Evolutionary conservation across 208 protist species (phyloP), one percentile per base, ranked within the genome.

Genomic region (Wallacemonas collosoma): DNA sequence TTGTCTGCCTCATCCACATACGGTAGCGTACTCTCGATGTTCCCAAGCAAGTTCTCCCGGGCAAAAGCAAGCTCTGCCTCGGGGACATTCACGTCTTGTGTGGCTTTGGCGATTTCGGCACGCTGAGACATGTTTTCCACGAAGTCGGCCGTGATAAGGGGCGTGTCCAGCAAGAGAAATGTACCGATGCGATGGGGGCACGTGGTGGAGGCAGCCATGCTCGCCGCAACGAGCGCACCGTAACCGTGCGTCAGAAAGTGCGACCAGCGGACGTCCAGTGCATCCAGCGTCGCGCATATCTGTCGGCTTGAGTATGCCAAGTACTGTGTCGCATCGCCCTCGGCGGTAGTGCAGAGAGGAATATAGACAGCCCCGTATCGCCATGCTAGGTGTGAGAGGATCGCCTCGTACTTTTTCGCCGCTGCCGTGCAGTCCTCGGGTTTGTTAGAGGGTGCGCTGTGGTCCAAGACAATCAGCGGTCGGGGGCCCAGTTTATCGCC

Each of bases 1-100:
- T 68, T 76, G 62, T 95, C 88, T 3, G 58, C 57, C 78, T 94
- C 88, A 41, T 90, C 44, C 6, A 61, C 77, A 39, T 73, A 79
- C 68, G 73, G 73, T 17, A 94, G 73, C 62, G 57, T 79, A 3
- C 43, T 41, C 36, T 65, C 60, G 0, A 65, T 26, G 40, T 65
- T 14, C 3, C n/a, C n/a, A 14, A 65, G 4, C 60, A 65, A 48
- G 38, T 47, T 63, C 51, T 89, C 72, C 26, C 85, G 82, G 9
- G 88, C 89, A 68, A 93, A 93, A 14, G 72, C 68, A 17, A 96
- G 73, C 66, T 87, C 82, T 15, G 72, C 66, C 8, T 66, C 71
- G 0, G 88, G 87, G 2, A 96, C 85, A 66, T 96, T 96, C 12
- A 96, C 86, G 68, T 96, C 89, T 17, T 80, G 35, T 77, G 78